Evolutionary conservation across 2,329 filamentous ascomycete species (phyloP).

Genomic region (Penicillium occitanis): DNA sequence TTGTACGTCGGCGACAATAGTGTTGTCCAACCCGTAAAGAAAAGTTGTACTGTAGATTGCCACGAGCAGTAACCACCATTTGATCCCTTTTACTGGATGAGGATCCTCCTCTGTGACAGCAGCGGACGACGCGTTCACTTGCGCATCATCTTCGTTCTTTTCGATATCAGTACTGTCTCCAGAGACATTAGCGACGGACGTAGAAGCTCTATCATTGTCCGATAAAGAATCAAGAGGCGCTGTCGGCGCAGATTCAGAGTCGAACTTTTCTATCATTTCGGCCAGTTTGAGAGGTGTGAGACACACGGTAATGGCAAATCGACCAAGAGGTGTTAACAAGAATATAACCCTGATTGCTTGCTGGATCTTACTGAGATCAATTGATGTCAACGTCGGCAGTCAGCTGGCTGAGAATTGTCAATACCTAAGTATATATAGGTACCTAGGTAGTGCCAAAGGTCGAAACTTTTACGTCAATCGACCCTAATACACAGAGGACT

Average conservation of each 20-base stretch:
- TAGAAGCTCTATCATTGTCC: neutral
- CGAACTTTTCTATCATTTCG: neutral
- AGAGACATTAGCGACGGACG: neutral
- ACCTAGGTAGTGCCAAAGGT: neutral
- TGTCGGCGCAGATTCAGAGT: neutral
- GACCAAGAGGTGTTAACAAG: neutral
- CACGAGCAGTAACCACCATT: neutral
- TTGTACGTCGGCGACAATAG: conserved; percentile 53
- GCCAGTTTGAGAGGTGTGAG: neutral
- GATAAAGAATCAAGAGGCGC: neutral
- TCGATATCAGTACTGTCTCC: neutral
- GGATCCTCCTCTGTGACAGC: neutral
- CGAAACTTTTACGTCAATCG: neutral
- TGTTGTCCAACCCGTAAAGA: conserved; percentile 43
- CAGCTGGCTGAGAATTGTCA: neutral
- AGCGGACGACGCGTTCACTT: neutral
- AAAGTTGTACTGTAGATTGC: conserved; percentile 40
- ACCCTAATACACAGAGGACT: neutral
- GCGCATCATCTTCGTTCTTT: neutral
- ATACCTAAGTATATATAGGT: neutral
- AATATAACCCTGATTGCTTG: neutral
- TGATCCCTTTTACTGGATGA: neutral
- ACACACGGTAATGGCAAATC: neutral
- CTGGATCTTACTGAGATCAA: neutral
- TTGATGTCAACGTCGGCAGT: neutral